These are phyloP conservation scores for Tylopilus balloui DNA, from an alignment of 768 basidiomycete species.

Conservation along the genomic window DNA sequence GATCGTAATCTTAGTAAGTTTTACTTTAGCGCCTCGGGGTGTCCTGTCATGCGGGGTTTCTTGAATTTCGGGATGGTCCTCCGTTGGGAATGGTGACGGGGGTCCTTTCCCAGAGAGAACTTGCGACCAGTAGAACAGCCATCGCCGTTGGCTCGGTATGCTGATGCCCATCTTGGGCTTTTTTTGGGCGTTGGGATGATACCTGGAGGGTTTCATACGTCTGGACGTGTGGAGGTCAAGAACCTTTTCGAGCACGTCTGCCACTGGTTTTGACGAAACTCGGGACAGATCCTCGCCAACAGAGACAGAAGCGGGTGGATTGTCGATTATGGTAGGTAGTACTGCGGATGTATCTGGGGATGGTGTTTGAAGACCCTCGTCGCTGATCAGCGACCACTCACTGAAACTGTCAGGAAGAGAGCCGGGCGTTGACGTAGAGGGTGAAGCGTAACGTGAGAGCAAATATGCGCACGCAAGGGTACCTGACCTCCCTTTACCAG, in stretches of 20 bases:
- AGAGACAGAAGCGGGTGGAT: not conserved
- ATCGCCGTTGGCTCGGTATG: constrained; percentile 78
- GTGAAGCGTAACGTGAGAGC: constrained; percentile 49
- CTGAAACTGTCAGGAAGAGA: constrained; percentile 15
- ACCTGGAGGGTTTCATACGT: constrained; percentile 50
- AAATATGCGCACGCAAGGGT: constrained; percentile 83
- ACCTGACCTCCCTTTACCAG: constrained; percentile 82
- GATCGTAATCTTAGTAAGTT: constrained; percentile 52
- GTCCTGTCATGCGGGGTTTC: constrained; percentile 7
- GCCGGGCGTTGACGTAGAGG: constrained; percentile 35
- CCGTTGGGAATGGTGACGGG: constrained; percentile 30
- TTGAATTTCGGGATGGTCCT: constrained; percentile 2
- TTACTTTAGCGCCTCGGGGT: constrained; percentile 40
- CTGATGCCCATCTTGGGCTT: constrained; percentile 58
- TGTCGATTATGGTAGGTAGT: not conserved
- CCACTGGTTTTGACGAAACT: constrained; percentile 13
- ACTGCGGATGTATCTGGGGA: not conserved
- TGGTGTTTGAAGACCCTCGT: constrained; percentile 18
- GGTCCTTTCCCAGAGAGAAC: constrained; percentile 56
- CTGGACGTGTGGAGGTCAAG: constrained; percentile 66
- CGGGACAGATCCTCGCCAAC: constrained; percentile 8
- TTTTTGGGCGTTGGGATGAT: constrained; percentile 19
- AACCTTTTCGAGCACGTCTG: constrained; percentile 47
- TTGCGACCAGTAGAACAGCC: constrained; percentile 74
- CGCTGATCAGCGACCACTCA: constrained; percentile 20